Evolutionary conservation across 805 yeast genomes (phyloP).

Genomic region (Danielia reshetovae): DNA sequence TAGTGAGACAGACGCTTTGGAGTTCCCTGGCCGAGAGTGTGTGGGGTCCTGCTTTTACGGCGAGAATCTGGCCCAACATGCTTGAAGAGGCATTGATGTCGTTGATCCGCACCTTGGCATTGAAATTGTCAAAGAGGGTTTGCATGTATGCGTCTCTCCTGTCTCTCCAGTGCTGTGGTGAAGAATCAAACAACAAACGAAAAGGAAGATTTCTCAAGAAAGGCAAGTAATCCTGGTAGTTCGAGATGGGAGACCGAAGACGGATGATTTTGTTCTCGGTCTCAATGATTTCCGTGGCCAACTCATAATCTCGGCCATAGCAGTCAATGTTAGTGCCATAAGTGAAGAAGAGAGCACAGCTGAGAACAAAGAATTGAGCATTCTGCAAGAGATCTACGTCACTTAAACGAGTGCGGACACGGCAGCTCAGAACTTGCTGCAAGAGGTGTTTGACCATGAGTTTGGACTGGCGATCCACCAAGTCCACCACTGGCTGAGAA

Average conservation of each 20-base stretch:
- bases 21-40: constrained; percentile 35
- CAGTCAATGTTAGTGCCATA: constrained; percentile 51
- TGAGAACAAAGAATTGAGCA: constrained; percentile 48
- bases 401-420: too few relatives aligned
- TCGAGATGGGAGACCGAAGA: constrained; percentile 54
- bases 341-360: constrained; percentile 47
- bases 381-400: constrained; percentile 34
- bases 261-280: constrained; percentile 57
- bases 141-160: constrained; percentile 50
- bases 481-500: too few relatives aligned
- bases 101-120: constrained; percentile 13
- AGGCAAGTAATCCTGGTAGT: constrained; percentile 53
- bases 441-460: too few relatives aligned
- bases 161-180: constrained; percentile 23
- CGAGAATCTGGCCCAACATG: constrained; percentile 26
- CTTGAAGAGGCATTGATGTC: constrained; percentile 25
- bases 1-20: constrained; percentile 60
- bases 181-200: constrained; percentile 1
- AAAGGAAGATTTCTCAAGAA: constrained; percentile 31
- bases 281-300: constrained; percentile 49
- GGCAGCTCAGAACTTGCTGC: too few relatives aligned
- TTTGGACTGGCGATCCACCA: too few relatives aligned
- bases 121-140: constrained; percentile 20
- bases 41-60: constrained; percentile 1
- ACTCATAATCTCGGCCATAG: constrained; percentile 25